Evolutionary conservation across 1,139 yeast genomes (phyloP).

Genomic region (Suhomyces coccinellae): DNA sequence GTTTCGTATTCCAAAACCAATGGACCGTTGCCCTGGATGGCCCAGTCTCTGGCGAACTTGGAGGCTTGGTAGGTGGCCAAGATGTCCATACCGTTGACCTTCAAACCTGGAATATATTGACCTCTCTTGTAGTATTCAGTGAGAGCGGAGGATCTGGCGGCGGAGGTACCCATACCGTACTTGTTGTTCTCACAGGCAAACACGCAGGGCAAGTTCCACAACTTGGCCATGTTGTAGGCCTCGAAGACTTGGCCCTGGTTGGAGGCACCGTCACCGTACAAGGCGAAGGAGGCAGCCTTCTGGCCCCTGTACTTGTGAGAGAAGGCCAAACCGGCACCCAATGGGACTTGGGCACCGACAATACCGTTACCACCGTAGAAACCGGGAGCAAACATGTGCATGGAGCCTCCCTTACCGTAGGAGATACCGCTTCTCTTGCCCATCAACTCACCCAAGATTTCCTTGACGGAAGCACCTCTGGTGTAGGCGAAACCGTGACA

Average conservation of each 20-base stretch:
- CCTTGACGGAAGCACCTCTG: constrained; percentile 92
- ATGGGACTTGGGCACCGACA: constrained; percentile 98
- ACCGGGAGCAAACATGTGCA: constrained; percentile 96
- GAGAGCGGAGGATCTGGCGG: constrained; percentile 93
- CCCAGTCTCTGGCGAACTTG: constrained; percentile 96
- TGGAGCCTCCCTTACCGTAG: constrained; percentile 98
- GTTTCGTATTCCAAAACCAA: constrained; percentile 95
- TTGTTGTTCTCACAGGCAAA: constrained; percentile 98
- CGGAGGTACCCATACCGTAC: constrained; percentile 99
- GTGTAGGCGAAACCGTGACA: constrained; percentile 97
- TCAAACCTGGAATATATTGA: constrained; percentile 97
- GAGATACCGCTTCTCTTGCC: constrained; percentile 96
- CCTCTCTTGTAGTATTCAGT: constrained; percentile 98
- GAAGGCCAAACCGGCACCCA: constrained; percentile 96
- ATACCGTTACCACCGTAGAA: constrained; percentile 99
- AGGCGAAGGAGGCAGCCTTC: constrained; percentile 76
- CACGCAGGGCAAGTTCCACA: constrained; percentile 93
- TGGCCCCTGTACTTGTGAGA: constrained; percentile 93
- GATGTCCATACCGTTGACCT: constrained; percentile 98
- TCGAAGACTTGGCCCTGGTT: constrained; percentile 99
- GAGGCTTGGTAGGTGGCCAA: constrained; percentile 95
- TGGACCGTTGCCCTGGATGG: constrained; percentile 92
- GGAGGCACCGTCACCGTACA: constrained; percentile 99
- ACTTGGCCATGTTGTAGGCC: constrained; percentile 97
- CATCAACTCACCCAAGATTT: constrained; percentile 92